These are phyloP conservation scores for Pseudohalonectria lignicola DNA, from an alignment of 2,329 filamentous ascomycete species.

Conservation along the genomic window DNA sequence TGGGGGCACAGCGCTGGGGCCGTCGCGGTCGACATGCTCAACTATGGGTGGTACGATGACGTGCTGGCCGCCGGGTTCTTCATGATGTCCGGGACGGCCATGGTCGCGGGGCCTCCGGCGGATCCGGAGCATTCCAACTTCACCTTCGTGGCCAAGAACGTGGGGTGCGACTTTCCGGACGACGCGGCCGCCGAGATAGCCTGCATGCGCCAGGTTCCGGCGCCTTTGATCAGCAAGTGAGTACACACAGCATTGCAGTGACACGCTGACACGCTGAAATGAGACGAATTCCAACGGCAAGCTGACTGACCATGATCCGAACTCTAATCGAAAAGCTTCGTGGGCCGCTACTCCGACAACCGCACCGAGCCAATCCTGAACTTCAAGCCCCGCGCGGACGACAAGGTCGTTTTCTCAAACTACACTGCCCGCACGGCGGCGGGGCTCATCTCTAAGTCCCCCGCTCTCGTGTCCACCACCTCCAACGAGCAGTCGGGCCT, in stretches of 20 bases:
- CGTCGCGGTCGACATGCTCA: constrained; percentile 25
- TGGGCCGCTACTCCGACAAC: constrained; percentile 17
- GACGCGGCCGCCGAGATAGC: constrained; percentile 17
- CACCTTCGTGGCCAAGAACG: constrained; percentile 19
- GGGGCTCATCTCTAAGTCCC: constrained; percentile 14
- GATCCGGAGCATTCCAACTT: constrained; percentile 20
- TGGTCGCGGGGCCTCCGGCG: constrained; percentile 13
- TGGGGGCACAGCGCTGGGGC: constrained; percentile 36
- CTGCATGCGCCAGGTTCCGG: constrained; percentile 23
- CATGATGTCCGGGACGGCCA: constrained; percentile 27
- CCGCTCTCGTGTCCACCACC: constrained; percentile 19
- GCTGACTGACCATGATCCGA: too few species aligned
- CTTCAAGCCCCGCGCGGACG: constrained; percentile 16
- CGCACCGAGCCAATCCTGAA: constrained; percentile 10
- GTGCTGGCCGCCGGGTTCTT: constrained; percentile 30
- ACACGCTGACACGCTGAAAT: too few species aligned
- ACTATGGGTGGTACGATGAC: constrained; percentile 31
- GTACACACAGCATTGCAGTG: too few species aligned
- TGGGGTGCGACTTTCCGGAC: constrained; percentile 19
- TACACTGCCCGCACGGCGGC: constrained; percentile 6
- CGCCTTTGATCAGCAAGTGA: constrained; percentile 15
- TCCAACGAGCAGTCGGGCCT: constrained; percentile 19
- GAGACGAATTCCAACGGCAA: too few species aligned
- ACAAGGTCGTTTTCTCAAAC: constrained; percentile 4
- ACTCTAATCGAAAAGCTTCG: constrained; percentile 9